phyloP scores from a whole-genome alignment of 805 yeast species.

The Wickerhamiella allomyrinae region DNA sequence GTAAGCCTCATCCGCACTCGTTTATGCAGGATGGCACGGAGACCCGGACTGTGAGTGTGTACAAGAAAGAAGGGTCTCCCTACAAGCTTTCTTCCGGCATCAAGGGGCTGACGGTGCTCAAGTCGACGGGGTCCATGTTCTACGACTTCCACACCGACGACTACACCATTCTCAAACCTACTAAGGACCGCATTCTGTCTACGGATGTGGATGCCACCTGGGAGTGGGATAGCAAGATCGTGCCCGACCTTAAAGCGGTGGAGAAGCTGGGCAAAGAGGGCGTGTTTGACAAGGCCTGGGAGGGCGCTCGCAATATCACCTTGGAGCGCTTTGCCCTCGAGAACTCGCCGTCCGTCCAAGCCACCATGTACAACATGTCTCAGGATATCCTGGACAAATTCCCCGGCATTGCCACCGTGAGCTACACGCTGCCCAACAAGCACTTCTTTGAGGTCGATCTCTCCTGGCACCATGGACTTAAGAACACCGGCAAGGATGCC shows the following conservation, averaged over 20 bases:
- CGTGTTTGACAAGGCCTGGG: constrained; percentile 49
- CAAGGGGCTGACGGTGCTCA: constrained; percentile 69
- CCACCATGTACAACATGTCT: constrained; percentile 91
- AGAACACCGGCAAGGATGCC: constrained; percentile 44
- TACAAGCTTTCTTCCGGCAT: constrained; percentile 52
- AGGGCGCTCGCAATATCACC: constrained; percentile 52
- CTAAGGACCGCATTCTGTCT: constrained; percentile 71
- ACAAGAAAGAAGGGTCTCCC: constrained; percentile 26
- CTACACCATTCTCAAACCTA: constrained; percentile 74
- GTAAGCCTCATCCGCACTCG: constrained; percentile 68
- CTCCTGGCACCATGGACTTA: constrained; percentile 66
- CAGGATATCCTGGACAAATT: constrained; percentile 49
- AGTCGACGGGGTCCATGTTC: constrained; percentile 87
- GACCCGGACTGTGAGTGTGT: constrained; percentile 38
- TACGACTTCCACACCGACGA: constrained; percentile 78
- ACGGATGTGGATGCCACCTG: constrained; percentile 70
- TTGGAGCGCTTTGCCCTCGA: constrained; percentile 69
- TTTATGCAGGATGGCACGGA: constrained; percentile 78
- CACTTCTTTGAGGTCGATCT: constrained; percentile 76
- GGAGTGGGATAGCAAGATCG: constrained; percentile 44
- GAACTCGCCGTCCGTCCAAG: constrained; percentile 89
- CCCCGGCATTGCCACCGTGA: constrained; percentile 45
- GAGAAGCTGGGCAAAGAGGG: constrained; percentile 27
- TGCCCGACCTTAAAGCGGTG: constrained; percentile 12
- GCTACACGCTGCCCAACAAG: constrained; percentile 77